phyloP scores from a whole-genome alignment of 2,329 filamentous ascomycete genomes.

The Aspergillus fumigatiaffinis region DNA sequence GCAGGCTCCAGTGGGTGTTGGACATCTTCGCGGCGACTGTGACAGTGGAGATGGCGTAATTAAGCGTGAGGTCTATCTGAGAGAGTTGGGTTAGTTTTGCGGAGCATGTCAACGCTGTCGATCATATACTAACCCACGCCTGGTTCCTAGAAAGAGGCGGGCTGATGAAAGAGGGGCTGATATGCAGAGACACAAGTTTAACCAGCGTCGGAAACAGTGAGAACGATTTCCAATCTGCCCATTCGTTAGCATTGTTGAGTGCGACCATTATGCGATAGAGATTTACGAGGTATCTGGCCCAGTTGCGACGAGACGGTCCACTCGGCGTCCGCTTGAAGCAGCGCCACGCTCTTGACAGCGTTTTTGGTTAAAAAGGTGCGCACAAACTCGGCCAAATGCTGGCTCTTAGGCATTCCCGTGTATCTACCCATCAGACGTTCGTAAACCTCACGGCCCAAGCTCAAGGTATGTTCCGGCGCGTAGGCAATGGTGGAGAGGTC shows the following conservation, averaged over 20 bases:
- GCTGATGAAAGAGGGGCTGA: background rate
- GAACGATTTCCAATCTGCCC: background rate
- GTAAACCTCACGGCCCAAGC: background rate
- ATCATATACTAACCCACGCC: background rate
- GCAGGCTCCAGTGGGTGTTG: background rate
- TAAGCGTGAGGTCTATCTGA: background rate
- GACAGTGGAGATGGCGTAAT: background rate
- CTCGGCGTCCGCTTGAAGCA: background rate
- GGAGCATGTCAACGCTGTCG: background rate
- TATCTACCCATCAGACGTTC: slow-evolving; percentile 1
- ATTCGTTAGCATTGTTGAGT: background rate
- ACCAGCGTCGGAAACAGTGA: background rate
- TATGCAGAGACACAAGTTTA: background rate
- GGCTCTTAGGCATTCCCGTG: background rate
- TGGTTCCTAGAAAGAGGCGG: background rate
- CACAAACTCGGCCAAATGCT: slow-evolving; percentile 1
- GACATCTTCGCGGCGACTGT: background rate
- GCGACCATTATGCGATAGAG: background rate
- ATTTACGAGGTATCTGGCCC: background rate
- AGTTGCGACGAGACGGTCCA: background rate
- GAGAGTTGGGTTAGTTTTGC: background rate
- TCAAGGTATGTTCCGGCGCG: background rate
- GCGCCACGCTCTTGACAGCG: background rate
- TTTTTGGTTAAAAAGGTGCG: background rate
- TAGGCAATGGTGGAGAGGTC: background rate